phyloP scores from a whole-genome alignment of 2,329 filamentous ascomycete species.

The Xylariales sp. region DNA sequence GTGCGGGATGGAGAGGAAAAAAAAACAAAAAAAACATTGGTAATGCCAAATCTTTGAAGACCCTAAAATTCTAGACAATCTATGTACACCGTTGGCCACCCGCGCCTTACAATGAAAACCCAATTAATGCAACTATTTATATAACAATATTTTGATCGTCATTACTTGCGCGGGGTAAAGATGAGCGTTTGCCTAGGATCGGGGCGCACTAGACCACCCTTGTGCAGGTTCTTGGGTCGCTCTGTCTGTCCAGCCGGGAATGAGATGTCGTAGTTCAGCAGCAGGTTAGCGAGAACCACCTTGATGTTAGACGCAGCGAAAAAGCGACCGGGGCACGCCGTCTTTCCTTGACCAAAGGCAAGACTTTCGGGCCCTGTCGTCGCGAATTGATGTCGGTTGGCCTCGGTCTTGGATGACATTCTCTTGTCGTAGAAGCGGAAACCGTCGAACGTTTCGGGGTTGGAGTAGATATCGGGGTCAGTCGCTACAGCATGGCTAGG shows the following conservation, averaged over 20 bases:
- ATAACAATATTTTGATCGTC: conserved; percentile 22
- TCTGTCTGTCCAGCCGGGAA: conserved; percentile 39
- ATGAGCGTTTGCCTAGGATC: conserved; percentile 37
- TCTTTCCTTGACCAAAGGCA: conserved; percentile 41
- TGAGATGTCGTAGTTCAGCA: conserved; percentile 37
- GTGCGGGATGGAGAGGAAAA: neutral
- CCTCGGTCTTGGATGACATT: conserved; percentile 38
- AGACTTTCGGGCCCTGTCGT: conserved; percentile 37
- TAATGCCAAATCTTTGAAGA: conserved; percentile 34
- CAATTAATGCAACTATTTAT: conserved; percentile 33
- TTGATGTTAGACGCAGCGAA: conserved; percentile 41
- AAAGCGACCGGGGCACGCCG: conserved; percentile 39
- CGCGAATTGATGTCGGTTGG: conserved; percentile 40
- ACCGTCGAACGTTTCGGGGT: conserved; percentile 38
- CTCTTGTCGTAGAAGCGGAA: conserved; percentile 39
- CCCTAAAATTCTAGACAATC: conserved; percentile 34
- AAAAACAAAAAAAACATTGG: neutral
- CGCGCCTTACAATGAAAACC: conserved; percentile 19
- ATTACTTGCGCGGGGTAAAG: conserved; percentile 36
- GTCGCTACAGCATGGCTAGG: conserved; percentile 36
- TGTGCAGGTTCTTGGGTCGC: conserved; percentile 38
- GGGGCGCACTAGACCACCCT: conserved; percentile 38
- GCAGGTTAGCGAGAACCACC: conserved; percentile 37
- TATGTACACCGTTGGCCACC: conserved; percentile 29
- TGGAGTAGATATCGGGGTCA: conserved; percentile 38